Percentiles rank a stretch among this genome's conserved stretches.
These are phyloP conservation scores for Citrullus amarus DNA, from an alignment of 306 rosid species.

Conservation along the genomic window DNA sequence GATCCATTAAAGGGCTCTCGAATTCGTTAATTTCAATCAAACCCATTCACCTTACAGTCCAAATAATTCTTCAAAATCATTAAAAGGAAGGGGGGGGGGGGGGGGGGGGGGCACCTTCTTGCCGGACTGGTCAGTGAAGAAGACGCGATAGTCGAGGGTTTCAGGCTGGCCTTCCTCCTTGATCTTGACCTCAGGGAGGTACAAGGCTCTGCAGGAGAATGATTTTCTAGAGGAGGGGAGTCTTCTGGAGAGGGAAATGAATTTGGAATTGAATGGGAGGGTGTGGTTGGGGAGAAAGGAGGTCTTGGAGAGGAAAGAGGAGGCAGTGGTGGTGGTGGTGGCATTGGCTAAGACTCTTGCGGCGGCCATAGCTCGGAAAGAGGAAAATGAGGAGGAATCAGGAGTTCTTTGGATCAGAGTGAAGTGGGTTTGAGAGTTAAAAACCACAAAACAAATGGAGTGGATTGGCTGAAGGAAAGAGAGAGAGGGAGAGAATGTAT, in stretches of 20 bases:
- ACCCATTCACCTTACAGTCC: not conserved
- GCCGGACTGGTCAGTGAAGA: constrained; percentile 57
- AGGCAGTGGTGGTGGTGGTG: constrained; percentile 21
- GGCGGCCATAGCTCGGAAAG: constrained; percentile 52
- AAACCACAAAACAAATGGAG: not conserved
- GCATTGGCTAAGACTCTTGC: constrained; percentile 57
- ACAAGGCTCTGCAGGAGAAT: constrained; percentile 56
- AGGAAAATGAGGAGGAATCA: not conserved
- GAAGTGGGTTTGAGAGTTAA: not conserved
- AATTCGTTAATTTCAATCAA: not conserved
- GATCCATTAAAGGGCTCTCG: not conserved
- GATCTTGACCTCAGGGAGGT: constrained; percentile 50
- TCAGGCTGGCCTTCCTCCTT: constrained; percentile 71
- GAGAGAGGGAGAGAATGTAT: not conserved
- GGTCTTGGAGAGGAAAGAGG: constrained; percentile 30
- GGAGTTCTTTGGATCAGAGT: not conserved
- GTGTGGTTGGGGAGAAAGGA: constrained; percentile 20
- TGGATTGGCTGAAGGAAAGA: not conserved
- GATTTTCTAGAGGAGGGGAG: constrained; percentile 29
- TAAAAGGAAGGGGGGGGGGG: not conserved
- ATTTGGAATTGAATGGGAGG: constrained; percentile 2
- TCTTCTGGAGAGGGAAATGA: constrained; percentile 24
- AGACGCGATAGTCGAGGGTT: constrained; percentile 73
- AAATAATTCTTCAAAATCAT: not conserved
- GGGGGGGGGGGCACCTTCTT: constrained; percentile 36